Evolutionary conservation across 1,284 basidiomycete genomes (phyloP), one percentile per base, ranked within the genome.

Genomic region (Coriolopsis trogii): DNA sequence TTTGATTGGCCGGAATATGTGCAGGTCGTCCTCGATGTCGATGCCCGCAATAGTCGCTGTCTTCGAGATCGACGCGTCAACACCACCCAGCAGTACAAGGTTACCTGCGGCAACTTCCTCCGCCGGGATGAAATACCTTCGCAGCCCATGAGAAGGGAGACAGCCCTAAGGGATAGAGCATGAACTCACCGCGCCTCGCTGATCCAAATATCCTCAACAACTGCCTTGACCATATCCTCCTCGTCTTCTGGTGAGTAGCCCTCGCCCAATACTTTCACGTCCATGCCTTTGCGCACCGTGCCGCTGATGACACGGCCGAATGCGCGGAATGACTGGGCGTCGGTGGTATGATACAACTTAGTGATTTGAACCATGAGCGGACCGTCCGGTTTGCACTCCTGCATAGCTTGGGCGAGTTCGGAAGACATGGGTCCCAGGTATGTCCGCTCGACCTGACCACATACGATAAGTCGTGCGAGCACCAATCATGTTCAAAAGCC

Each of bases 221-320:
- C 81, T n/a, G 85, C 87, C 57, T 87, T 84, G 66, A 89, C 83
- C 93, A 98, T 96, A 67, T 99, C 97, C 72, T 99, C 97, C 72
- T 99, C 96, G 65, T 99, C 97, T 64, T 98, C 95, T 12, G 91
- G 89, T 9, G 95, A 96, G 70, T 95, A 99, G 0, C 93, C 92
- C 70, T 98, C 96, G 50, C 97, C 97, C 9, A 99, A 80, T n/a
- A 99, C 95, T 73, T 96, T 97, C 62, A 99, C 81, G 25, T 87
- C 77, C 75, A 85, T 82, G 5, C 94, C 95, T 59, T 89, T 87
- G 62, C 80, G 76, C 13, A 97, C 75, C 0, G 94, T 96, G 16
- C 97, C 97, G 63, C 93, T 95, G 70, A 98, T 79, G 16, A 99
- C 89, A 55, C 97, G 85, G 21, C 96, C 97, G 64, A 96, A 96